phyloP scores from a whole-genome alignment of 2,329 filamentous ascomycete species.

The Lecanoromycetidae sp. region DNA sequence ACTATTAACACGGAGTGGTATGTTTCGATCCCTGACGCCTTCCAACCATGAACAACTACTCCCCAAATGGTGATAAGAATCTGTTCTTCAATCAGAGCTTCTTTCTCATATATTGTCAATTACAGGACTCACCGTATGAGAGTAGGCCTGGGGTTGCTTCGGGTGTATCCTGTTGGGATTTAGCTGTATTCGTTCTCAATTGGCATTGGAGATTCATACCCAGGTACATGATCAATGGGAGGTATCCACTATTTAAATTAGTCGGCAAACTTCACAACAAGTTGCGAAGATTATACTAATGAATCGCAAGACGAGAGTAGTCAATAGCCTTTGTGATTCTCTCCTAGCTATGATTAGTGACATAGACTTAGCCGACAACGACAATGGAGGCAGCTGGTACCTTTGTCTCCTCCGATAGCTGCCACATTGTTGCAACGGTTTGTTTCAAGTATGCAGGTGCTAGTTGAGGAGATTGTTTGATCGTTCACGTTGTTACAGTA shows the following conservation, averaged over 20 bases:
- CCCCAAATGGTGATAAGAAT: slow-evolving; percentile 12
- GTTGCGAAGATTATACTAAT: slow-evolving; percentile 59
- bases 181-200: neutral
- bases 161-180: slow-evolving; percentile 61
- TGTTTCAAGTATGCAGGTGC: no score
- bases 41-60: neutral
- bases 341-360: no score
- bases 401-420: slow-evolving; percentile 94
- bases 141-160: slow-evolving; percentile 80
- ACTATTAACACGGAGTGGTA: neutral
- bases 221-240: slow-evolving; percentile 92
- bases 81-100: neutral
- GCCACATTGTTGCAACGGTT: slow-evolving; percentile 31
- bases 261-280: slow-evolving; percentile 26
- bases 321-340: slow-evolving; percentile 96
- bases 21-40: neutral
- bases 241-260: slow-evolving; percentile 59
- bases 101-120: neutral
- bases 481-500: no score
- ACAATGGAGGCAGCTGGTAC: slow-evolving; percentile 34
- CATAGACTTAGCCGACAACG: no score
- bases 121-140: slow-evolving; percentile 48
- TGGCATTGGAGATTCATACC: slow-evolving; percentile 43
- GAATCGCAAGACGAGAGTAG: slow-evolving; percentile 80
- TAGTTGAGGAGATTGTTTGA: no score